Percentiles rank a stretch among this genome's conserved stretches.
These are phyloP conservation scores for Euphorbia schlechtendalii DNA, from an alignment of 441 rosid species.

Conservation along the genomic window DNA sequence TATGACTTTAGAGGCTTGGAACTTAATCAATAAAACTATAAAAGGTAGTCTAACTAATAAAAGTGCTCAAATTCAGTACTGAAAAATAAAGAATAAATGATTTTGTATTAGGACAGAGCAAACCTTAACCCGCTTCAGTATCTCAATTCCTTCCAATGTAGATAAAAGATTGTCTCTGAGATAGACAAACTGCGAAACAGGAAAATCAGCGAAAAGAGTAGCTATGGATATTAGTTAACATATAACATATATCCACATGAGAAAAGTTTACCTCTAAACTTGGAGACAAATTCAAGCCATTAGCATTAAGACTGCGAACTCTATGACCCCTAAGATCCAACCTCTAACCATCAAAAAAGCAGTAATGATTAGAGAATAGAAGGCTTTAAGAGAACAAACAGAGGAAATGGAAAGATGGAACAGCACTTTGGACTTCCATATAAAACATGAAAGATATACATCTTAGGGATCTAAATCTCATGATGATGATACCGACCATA, in stretches of 20 bases:
- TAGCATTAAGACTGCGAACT: conserved; percentile 70
- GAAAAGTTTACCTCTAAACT: conserved; percentile 68
- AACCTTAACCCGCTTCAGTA: conserved; percentile 93
- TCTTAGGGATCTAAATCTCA: conserved; percentile 1
- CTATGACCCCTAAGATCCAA: conserved; percentile 98
- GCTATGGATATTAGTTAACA: conserved; percentile 12
- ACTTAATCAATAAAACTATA: too few species aligned
- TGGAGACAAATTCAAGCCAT: conserved; percentile 77
- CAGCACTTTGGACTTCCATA: neutral
- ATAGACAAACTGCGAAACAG: conserved; percentile 80
- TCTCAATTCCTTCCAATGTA: too few species aligned
- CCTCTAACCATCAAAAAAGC: conserved; percentile 48
- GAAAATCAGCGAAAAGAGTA: conserved; percentile 15
- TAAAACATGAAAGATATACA: neutral
- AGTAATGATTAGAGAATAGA: conserved; percentile 16
- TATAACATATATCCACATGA: conserved; percentile 13
- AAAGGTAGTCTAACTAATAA: neutral
- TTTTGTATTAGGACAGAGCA: conserved; percentile 21
- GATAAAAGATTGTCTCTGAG: conserved; percentile 95
- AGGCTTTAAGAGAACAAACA: neutral
- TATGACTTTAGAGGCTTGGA: too few species aligned
- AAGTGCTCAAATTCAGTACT: neutral
- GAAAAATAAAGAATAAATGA: neutral
- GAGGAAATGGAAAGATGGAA: neutral
- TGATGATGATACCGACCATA: neutral